Base-by-base conservation (phyloP, 2,329 filamentous ascomycete genomes). In the Botrytis deweyae region DNA sequence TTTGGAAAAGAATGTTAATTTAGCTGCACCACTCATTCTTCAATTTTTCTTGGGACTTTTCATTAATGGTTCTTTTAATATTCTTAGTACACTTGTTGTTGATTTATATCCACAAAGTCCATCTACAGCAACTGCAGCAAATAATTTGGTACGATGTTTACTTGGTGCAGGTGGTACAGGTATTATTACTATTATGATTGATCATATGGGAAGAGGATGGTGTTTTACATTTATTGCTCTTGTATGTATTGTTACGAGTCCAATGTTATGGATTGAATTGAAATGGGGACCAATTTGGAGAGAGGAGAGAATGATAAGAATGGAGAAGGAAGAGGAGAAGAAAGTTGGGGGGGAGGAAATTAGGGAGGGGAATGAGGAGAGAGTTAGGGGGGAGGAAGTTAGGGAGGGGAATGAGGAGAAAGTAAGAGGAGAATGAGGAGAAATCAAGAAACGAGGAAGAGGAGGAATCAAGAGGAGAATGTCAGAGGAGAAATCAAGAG, bases 81-180 rank as follows among this genome's bases (percentile, higher is more conserved):
- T 91, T 63, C 84, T 91, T n/a, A 88, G 87, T 77, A 89, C 88
- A 0, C 82, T 92, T 10, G 84, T 91, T 22, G 87, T 92, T 1
- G 90, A 92, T 76, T 81, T 92, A 2, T 88, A 90, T 75, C 89
- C 89, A 0, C 82, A 87, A 38, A 86, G 87, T 1, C 89, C 89
- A 0, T 88, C 89, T 0, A 91, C 89, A 0, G 88, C 88, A 0
- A 89, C 89, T 2, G 89, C 90, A 0, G 88, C 89, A 0, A 90
- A 90, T 76, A 92, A 92, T 75, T 81, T 92, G 5, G 85, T 88
- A 7, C 83, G 90, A n/a, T 92, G 90, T 78, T 81, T 89, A 29
- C 81, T 89, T 61, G 89, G 88, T 38, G 90, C 90, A 0, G 86
- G 83, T 1, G 87, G 86, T 4, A 89, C 88, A 36, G 88, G 88